Evolutionary conservation across 2,329 filamentous ascomycete genomes (phyloP).

Genomic region (Chrysoporthe austroafricana): DNA sequence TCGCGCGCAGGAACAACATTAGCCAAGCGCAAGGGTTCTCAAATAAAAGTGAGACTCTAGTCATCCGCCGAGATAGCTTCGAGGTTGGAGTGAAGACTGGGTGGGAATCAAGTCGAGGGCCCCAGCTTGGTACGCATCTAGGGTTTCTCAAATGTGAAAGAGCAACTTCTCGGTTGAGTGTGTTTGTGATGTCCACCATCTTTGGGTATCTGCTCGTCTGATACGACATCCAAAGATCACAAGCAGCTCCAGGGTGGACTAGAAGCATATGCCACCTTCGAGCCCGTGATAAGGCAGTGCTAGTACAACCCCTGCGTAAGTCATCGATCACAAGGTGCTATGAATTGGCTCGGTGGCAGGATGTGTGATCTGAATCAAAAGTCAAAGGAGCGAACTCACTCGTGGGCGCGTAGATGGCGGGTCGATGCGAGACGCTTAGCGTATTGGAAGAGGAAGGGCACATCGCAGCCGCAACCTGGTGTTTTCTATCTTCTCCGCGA

Average conservation of each 20-base stretch:
- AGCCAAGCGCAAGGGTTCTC: constrained; percentile 7
- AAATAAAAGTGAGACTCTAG: not conserved
- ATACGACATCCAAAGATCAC: not conserved
- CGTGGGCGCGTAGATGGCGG: not conserved
- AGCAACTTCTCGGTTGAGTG: not conserved
- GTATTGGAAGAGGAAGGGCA: not conserved
- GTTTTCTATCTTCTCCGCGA: constrained; percentile 28
- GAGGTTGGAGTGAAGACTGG: not conserved
- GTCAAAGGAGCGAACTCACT: constrained; percentile 1
- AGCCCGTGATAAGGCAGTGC: not conserved
- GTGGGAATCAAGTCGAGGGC: not conserved
- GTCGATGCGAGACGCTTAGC: not conserved
- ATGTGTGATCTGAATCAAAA: not conserved
- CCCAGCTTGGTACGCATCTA: not conserved
- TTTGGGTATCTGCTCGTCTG: not conserved
- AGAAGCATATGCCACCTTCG: not conserved
- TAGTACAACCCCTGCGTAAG: not conserved
- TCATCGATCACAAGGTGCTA: not conserved
- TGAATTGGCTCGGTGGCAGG: not conserved
- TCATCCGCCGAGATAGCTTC: constrained; percentile 4
- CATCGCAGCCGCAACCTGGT: not conserved
- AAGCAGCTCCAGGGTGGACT: not conserved
- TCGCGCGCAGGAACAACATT: not conserved
- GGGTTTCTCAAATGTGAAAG: not conserved
- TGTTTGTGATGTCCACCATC: not conserved